Evolutionary conservation across 805 yeast genomes (phyloP), one percentile per base, ranked within the genome.

Genomic region (Sugiyamaella smithiae): DNA sequence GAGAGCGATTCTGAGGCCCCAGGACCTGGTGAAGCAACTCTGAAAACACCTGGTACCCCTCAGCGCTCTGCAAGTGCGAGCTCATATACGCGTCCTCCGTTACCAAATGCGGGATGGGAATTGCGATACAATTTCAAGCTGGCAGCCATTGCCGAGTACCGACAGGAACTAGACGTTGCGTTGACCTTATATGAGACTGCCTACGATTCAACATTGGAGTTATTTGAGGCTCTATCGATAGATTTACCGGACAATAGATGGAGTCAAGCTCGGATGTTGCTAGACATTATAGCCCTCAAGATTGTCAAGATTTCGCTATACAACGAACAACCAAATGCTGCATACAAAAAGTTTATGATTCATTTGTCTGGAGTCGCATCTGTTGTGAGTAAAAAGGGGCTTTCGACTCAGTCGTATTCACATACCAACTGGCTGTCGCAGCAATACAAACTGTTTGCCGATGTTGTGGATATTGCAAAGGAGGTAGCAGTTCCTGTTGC

Each of bases 391-490:
- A 48, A 53, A 1, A 62, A 67, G 19, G 50, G 49, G 29, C 54
- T 58, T 6, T 53, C 67, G 11, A 46, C 54, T 1, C 56, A 60
- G 8, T 59, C 52, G 5, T 67, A 59, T 49, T 53, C 70, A 0
- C 66, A 65, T 4, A 54, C 60, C 19, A 63, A 72, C 35, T 86
- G 95, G 95, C 57, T 73, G 8, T 74, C 82, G 0, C 59, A 67
- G n/a, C 95, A 86, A 59, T 76, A 78, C 54, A 75, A 78, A 36
- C 77, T 85, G 81, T 66, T 86, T 9, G 88, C 85, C 0, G 78
- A 82, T 49, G 61, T 84, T 14, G 65, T 81, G 45, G 72, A 69
- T 2, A 63, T 37, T 47, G 49, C 40, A 7, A 19, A 29, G 6
- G 38, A 37, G 36, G 9, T 17, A 14, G 38, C 45, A 4, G 24